phyloP scores from a whole-genome alignment of 805 yeast species.

The Starmerella apis region DNA sequence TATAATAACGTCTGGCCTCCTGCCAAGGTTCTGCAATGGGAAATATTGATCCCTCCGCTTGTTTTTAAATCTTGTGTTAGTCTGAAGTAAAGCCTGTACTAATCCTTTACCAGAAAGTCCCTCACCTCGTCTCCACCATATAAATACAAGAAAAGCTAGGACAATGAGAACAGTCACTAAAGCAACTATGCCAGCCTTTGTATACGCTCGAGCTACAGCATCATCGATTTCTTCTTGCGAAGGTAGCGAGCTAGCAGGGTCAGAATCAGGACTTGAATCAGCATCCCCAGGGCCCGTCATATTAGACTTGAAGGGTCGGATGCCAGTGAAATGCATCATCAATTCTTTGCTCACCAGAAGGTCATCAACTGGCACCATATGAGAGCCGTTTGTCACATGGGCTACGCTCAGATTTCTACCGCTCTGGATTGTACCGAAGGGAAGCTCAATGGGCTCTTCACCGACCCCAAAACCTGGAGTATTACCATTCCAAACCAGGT shows the following conservation, averaged over 20 bases:
- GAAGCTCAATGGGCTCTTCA: background rate
- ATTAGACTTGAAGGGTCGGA: background rate
- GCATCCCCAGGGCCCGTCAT: background rate
- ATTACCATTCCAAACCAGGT: slow-evolving; percentile 54
- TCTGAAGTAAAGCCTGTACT: slow-evolving; percentile 22
- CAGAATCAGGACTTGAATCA: background rate
- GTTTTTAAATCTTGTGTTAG: slow-evolving; percentile 6
- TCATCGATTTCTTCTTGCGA: slow-evolving; percentile 20
- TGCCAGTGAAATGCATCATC: slow-evolving; percentile 7
- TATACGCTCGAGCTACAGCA: slow-evolving; percentile 33
- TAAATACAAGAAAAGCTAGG: slow-evolving; percentile 16
- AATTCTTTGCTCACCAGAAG: slow-evolving; percentile 28
- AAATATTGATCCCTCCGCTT: slow-evolving; percentile 16
- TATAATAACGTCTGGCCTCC: slow-evolving; percentile 22
- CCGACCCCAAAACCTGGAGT: slow-evolving; percentile 22
- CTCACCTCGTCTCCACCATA: slow-evolving; percentile 23
- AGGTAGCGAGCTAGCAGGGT: background rate
- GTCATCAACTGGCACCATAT: slow-evolving; percentile 83
- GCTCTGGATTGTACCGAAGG: slow-evolving; percentile 14
- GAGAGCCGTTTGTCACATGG: slow-evolving; percentile 65
- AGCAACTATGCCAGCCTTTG: slow-evolving; percentile 33
- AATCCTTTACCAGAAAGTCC: slow-evolving; percentile 18
- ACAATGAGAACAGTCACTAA: slow-evolving; percentile 31
- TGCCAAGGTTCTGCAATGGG: slow-evolving; percentile 17
- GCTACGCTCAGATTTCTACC: slow-evolving; percentile 71